These are phyloP conservation scores for Pseudozyma thailandica DNA, from an alignment of 1,284 basidiomycete species.

Conservation along the genomic window DNA sequence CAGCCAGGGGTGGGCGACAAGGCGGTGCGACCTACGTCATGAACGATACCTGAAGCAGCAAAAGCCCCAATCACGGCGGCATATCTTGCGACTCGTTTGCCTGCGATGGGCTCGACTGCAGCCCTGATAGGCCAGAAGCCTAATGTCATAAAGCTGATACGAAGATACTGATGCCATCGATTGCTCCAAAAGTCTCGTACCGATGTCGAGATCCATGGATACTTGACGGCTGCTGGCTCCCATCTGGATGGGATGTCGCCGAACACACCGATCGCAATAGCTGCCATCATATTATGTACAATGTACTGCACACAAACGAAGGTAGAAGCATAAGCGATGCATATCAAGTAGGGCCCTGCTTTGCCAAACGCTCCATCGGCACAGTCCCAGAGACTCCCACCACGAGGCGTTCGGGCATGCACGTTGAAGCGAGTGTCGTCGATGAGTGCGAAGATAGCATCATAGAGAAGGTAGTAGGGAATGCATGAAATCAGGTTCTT, in stretches of 20 bases:
- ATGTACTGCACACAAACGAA: slow-evolving; percentile 18
- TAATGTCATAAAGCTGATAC: slow-evolving; percentile 24
- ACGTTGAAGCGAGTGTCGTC: slow-evolving; percentile 30
- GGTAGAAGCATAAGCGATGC: slow-evolving; percentile 5
- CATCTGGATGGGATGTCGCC: slow-evolving; percentile 20
- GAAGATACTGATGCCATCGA: slow-evolving; percentile 46
- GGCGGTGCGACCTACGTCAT: slow-evolving; percentile 29
- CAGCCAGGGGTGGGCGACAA: slow-evolving; percentile 9
- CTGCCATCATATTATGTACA: not conserved
- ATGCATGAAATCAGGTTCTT: slow-evolving; percentile 1
- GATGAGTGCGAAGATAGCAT: slow-evolving; percentile 21
- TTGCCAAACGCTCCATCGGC: slow-evolving; percentile 16
- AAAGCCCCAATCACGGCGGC: slow-evolving; percentile 30
- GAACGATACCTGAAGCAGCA: slow-evolving; percentile 32
- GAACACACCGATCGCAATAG: slow-evolving; percentile 10
- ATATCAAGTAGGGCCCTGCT: slow-evolving; percentile 25
- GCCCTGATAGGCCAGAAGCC: slow-evolving; percentile 26
- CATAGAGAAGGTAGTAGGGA: slow-evolving; percentile 14
- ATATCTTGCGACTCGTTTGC: slow-evolving; percentile 7
- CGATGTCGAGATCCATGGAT: slow-evolving; percentile 27
- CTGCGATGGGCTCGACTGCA: slow-evolving; percentile 2
- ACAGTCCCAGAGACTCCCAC: slow-evolving; percentile 30
- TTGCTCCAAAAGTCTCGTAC: slow-evolving; percentile 28
- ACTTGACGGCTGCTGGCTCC: slow-evolving; percentile 20
- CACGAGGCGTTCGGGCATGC: not conserved